Base-by-base conservation (phyloP, 208 protist genomes). In the Crithidia brevicula region DNA sequence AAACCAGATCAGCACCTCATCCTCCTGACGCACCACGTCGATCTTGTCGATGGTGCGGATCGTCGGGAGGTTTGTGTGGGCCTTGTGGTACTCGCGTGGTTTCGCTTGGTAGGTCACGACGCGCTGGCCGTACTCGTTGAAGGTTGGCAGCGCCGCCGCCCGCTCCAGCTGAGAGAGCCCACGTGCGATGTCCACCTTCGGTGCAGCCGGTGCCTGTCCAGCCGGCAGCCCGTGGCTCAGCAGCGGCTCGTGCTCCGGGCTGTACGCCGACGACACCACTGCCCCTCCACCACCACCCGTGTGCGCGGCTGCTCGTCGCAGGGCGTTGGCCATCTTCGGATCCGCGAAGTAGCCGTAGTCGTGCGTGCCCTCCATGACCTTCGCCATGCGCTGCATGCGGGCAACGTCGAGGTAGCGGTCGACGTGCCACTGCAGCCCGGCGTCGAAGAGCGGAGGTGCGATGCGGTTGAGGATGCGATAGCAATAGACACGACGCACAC, bases 381-480 rank as follows among this genome's bases (percentile, higher is more conserved):
- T 65, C 2, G 89, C 87, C 61, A 93, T 88, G 13, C 88, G 86
- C 57, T 91, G 77, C 92, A 96, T 96, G 49, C 88, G 79, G 2
- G 81, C 54, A 10, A 92, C 79, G 63, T 96, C 86, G 30, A 96
- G 79, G 47, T 87, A 82, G 50, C 92, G 82, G 63, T 95, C 89
- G 1, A 96, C 88, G 74, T 96, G 92, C 89, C 92, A 96, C 64
- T 95, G 91, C 34, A 91, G 34, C 20, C 88, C 89, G 3, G 86
- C 89, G 34, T 95, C 89, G 62, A 95, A 93, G 22, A 96, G 71
- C 23, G 92, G 92, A 4, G 92, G 92, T 0, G 92, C 92, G 20
- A 96, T 77, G 34, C 92, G 88, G 72, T 96, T 96, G n/a, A 93
- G 77, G 45, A 96, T 92, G 56, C 92, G 92, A 66, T 96, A 96